Evolutionary conservation across 371 early-diverging fungal genomes (phyloP).

Genomic region (Paraphysoderma sedebokerense): DNA sequence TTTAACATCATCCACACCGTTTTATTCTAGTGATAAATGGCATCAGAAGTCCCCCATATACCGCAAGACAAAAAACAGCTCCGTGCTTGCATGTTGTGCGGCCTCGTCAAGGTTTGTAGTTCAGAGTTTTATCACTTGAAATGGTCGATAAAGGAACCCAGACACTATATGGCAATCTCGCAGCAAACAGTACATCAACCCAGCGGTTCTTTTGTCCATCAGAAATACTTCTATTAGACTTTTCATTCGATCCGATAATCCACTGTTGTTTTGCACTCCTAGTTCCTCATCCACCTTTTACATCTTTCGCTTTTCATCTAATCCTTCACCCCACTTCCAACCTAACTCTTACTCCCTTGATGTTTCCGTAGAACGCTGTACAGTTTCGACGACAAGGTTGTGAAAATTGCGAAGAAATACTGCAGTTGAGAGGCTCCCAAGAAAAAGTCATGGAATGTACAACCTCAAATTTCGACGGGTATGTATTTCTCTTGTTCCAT

Average conservation of each 20-base stretch:
- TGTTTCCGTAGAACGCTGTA: slow-evolving; percentile 31
- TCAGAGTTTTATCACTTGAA: too few relatives aligned
- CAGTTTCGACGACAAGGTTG: slow-evolving; percentile 71
- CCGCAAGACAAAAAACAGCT: slow-evolving; percentile 58
- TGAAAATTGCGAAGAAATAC: slow-evolving; percentile 78
- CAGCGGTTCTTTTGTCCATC: neutral
- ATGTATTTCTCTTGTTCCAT: slow-evolving; percentile 2
- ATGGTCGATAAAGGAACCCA: too few relatives aligned
- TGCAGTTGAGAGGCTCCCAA: slow-evolving; percentile 48
- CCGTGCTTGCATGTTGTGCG: slow-evolving; percentile 83
- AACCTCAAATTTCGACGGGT: slow-evolving; percentile 73
- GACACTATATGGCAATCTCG: too few relatives aligned
- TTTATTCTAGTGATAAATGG: too few relatives aligned
- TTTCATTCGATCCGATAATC: too few relatives aligned
- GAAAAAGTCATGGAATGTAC: slow-evolving; percentile 73
- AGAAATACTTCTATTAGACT: too few relatives aligned
- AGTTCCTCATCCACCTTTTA: too few relatives aligned
- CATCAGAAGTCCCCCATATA: slow-evolving; percentile 18
- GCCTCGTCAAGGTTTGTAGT: slow-evolving; percentile 60
- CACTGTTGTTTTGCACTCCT: too few relatives aligned
- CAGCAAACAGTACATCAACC: too few relatives aligned
- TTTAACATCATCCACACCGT: neutral
- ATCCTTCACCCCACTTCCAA: too few relatives aligned
- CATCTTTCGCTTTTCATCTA: too few relatives aligned
- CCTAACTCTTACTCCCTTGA: too few relatives aligned